These are phyloP conservation scores for Acer campestre DNA, from an alignment of 345 rosid species.

Conservation along the genomic window DNA sequence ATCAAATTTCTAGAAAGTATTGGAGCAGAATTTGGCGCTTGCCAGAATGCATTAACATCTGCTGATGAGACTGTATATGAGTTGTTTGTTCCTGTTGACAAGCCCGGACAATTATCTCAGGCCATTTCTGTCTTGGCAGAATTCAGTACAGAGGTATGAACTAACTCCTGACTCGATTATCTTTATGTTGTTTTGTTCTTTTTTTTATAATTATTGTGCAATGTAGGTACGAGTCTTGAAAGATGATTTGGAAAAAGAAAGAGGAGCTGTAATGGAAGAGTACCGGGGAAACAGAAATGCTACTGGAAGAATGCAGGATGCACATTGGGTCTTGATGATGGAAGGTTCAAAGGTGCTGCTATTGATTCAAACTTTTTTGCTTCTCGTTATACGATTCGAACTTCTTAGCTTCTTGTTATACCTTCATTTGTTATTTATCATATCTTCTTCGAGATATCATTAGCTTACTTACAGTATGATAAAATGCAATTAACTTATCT, in stretches of 20 bases:
- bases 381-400: not conserved
- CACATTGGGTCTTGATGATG: conserved; percentile 87
- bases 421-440: not conserved
- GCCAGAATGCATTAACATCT: conserved; percentile 93
- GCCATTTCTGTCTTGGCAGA: conserved; percentile 88
- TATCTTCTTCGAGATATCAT: not conserved
- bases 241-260: conserved; percentile 88
- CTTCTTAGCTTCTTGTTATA: not conserved
- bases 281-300: conserved; percentile 84
- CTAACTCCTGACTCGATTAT: not conserved
- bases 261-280: conserved; percentile 96
- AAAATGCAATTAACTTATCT: not conserved
- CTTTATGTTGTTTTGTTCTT: not conserved
- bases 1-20: conserved; percentile 89
- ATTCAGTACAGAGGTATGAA: conserved; percentile 79
- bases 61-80: conserved; percentile 90
- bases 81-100: conserved; percentile 90
- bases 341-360: conserved; percentile 82
- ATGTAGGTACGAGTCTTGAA: conserved; percentile 76
- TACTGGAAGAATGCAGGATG: conserved; percentile 85
- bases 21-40: conserved; percentile 95
- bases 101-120: conserved; percentile 67
- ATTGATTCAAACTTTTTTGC: not conserved
- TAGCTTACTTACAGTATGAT: not conserved
- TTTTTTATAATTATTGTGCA: conserved; percentile 2